Conservation (phyloP, 805 yeast species). For the Candida qinlingensis region DNA sequence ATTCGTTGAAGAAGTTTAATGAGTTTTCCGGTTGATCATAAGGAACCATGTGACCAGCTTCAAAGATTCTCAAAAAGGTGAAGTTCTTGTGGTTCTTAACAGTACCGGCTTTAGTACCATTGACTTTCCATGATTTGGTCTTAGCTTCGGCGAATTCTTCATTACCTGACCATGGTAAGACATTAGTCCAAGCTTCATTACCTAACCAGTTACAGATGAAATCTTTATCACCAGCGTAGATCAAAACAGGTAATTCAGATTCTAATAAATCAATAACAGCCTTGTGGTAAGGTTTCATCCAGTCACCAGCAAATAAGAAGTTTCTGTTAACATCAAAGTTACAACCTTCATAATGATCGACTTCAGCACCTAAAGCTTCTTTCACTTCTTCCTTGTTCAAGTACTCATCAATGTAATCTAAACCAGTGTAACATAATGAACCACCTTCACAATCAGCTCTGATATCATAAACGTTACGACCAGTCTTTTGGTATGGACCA, state of each 20-base stretch:
- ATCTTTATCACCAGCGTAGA: slow-evolving; percentile 95
- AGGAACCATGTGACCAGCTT: slow-evolving; percentile 97
- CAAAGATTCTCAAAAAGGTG: slow-evolving; percentile 78
- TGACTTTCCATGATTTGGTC: slow-evolving; percentile 41
- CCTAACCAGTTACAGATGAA: slow-evolving; percentile 97
- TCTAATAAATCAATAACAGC: slow-evolving; percentile 70
- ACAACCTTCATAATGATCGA: slow-evolving; percentile 69
- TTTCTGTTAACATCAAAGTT: slow-evolving; percentile 72
- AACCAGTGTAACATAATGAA: slow-evolving; percentile 71
- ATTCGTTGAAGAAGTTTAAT: slow-evolving; percentile 76
- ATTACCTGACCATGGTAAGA: slow-evolving; percentile 59
- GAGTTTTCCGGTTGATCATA: slow-evolving; percentile 78
- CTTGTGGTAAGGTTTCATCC: slow-evolving; percentile 84
- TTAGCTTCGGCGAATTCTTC: slow-evolving; percentile 45
- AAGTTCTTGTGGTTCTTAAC: slow-evolving; percentile 62
- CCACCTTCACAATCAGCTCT: slow-evolving; percentile 72
- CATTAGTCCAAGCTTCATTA: slow-evolving; percentile 79
- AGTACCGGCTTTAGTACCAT: slow-evolving; percentile 56
- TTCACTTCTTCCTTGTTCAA: slow-evolving; percentile 74
- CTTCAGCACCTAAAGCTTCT: slow-evolving; percentile 87
- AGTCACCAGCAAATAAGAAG: slow-evolving; percentile 84
- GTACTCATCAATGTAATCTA: slow-evolving; percentile 70
- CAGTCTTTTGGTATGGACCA: slow-evolving; percentile 79
- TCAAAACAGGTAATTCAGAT: slow-evolving; percentile 68
- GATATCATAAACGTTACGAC: slow-evolving; percentile 88